Percentiles rank a stretch among this genome's conserved stretches.
Conservation (phyloP, 2,329 filamentous ascomycete genomes). For the Xylaria polymorpha region DNA sequence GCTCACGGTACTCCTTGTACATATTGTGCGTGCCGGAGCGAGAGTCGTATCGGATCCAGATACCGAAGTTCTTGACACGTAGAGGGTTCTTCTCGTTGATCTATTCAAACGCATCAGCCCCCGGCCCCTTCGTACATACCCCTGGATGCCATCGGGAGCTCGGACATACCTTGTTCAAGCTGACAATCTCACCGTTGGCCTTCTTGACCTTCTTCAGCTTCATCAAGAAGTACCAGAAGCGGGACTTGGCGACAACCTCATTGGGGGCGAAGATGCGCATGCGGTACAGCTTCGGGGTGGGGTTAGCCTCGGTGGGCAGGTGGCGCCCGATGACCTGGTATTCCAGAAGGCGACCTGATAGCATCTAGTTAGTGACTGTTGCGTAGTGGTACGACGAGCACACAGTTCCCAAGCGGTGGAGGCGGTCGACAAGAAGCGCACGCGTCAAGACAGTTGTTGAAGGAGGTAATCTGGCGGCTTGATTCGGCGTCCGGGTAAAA, state of each 20-base stretch:
- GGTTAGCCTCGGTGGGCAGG: slow-evolving; percentile 96
- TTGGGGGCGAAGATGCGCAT: slow-evolving; percentile 99
- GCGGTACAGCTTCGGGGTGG: slow-evolving; percentile 98
- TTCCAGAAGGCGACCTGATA: slow-evolving; percentile 96
- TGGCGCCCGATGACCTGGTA: slow-evolving; percentile 99
- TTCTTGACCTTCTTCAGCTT: slow-evolving; percentile 99
- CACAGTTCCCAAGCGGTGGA: neutral
- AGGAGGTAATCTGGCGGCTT: neutral
- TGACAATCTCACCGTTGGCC: slow-evolving; percentile 99
- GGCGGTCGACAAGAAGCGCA: neutral
- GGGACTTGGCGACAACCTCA: slow-evolving; percentile 97
- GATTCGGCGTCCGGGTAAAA: neutral
- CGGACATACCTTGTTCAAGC: slow-evolving; percentile 87
- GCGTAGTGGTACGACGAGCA: slow-evolving; percentile 20
- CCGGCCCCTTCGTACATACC: neutral
- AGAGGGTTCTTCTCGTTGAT: slow-evolving; percentile 98
- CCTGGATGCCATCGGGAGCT: neutral
- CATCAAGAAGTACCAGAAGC: slow-evolving; percentile 99
- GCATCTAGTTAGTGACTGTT: slow-evolving; percentile 51
- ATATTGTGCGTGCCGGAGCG: slow-evolving; percentile 99
- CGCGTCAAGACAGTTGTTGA: neutral
- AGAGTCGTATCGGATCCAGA: slow-evolving; percentile 99
- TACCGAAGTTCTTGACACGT: slow-evolving; percentile 99
- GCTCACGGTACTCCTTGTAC: slow-evolving; percentile 99
- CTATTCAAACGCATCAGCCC: slow-evolving; percentile 58